A percentile compares a stretch with the other conserved stretches of the same genome.
These are phyloP conservation scores for Didymella sp. DNA, from an alignment of 2,329 filamentous ascomycete species.

Conservation along the genomic window DNA sequence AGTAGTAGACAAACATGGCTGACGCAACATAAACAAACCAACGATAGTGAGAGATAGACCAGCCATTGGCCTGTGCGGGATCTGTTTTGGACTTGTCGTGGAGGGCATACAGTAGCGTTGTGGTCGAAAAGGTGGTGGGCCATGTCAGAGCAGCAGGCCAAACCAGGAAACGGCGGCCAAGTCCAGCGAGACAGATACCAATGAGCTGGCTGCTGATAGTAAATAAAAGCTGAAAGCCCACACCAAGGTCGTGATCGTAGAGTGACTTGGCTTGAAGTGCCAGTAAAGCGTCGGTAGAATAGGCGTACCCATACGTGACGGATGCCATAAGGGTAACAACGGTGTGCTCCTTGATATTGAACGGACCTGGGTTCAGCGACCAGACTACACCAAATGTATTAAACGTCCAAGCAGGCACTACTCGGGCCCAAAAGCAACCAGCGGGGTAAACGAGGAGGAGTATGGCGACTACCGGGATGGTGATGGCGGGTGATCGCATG, in stretches of 20 bases:
- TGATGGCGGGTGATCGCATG: constrained; percentile 41
- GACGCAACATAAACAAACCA: constrained; percentile 34
- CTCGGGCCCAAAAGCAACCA: constrained; percentile 61
- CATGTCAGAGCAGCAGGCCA: constrained; percentile 12
- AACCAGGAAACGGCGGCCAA: constrained; percentile 8
- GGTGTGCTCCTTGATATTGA: constrained; percentile 69
- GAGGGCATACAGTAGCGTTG: constrained; percentile 31
- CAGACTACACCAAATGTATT: constrained; percentile 62
- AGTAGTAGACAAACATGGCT: constrained; percentile 35
- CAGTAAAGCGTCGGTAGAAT: constrained; percentile 76
- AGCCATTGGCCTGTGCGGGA: constrained; percentile 30
- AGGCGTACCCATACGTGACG: constrained; percentile 62
- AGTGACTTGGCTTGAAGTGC: constrained; percentile 65
- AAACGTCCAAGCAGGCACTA: constrained; percentile 62
- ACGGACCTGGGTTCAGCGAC: constrained; percentile 64
- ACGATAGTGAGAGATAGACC: constrained; percentile 33
- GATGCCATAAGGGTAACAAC: constrained; percentile 70
- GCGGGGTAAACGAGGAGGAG: constrained; percentile 51
- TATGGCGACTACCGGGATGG: constrained; percentile 39
- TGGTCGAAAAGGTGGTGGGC: constrained; percentile 4
- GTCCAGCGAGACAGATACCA: constrained; percentile 10
- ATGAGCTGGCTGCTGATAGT: constrained; percentile 13
- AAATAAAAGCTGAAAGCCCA: constrained; percentile 32
- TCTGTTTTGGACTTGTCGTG: constrained; percentile 31
- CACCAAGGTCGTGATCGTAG: constrained; percentile 66